A percentile compares a stretch with the other conserved stretches of the same genome.
Evolutionary conservation across 176 grass and related monocot species (phyloP).

Genomic region (Miscanthus lutarioriparius): DNA sequence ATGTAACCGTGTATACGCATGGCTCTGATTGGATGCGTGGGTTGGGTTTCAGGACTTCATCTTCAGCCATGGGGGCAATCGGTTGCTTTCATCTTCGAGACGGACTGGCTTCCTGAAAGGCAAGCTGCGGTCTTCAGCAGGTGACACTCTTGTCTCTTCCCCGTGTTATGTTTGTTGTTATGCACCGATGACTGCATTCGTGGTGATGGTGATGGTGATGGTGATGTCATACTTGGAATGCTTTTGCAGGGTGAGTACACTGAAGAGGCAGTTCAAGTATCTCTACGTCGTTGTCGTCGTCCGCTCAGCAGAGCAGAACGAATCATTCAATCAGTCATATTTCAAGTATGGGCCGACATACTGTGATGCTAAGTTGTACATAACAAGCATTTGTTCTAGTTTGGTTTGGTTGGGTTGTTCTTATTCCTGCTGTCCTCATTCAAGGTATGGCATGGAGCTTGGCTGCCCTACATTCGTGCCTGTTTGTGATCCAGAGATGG

Average conservation of each 20-base stretch:
- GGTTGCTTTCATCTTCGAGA: slow-evolving; percentile 78
- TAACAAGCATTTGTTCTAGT: slow-evolving; percentile 3
- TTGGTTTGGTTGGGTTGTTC: background rate
- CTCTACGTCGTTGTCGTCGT: slow-evolving; percentile 67
- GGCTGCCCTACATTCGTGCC: slow-evolving; percentile 76
- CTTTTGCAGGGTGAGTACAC: slow-evolving; percentile 56
- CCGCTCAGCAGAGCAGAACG: slow-evolving; percentile 66
- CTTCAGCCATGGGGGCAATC: slow-evolving; percentile 80
- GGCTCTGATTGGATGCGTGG: slow-evolving; percentile 8
- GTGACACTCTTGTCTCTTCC: slow-evolving; percentile 12
- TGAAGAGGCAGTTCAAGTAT: slow-evolving; percentile 80
- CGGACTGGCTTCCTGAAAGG: slow-evolving; percentile 56
- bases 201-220: background rate
- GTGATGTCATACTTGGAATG: slow-evolving; percentile 16
- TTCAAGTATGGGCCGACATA: slow-evolving; percentile 51
- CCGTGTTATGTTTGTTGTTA: slow-evolving; percentile 22
- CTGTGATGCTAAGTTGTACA: background rate
- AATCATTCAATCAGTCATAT: slow-evolving; percentile 72
- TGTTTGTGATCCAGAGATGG: slow-evolving; percentile 71
- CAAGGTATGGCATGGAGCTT: slow-evolving; percentile 68
- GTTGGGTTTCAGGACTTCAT: slow-evolving; percentile 58
- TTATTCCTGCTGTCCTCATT: slow-evolving; percentile 15
- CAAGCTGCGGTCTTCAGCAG: slow-evolving; percentile 55
- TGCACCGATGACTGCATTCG: background rate
- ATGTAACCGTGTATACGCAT: background rate